These are phyloP conservation scores for Phytomonas sp. DNA, from an alignment of 208 protist genomes.

Conservation along the genomic window DNA sequence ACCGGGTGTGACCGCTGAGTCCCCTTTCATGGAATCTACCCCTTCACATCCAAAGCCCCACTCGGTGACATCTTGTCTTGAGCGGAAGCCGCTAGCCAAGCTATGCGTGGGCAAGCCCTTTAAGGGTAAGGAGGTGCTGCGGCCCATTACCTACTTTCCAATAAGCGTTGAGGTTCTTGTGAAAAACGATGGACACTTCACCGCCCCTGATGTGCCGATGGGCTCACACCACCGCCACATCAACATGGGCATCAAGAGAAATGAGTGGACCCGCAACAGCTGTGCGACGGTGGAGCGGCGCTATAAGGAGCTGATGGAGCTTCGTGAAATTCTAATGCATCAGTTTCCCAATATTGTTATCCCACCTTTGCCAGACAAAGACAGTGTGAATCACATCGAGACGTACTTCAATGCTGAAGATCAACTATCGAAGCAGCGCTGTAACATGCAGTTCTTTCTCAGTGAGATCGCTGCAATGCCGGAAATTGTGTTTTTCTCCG, in stretches of 20 bases:
- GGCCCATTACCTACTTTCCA: constrained; percentile 68
- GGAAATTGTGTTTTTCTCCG: constrained; percentile 69
- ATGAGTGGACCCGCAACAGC: constrained; percentile 42
- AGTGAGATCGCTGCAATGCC: constrained; percentile 56
- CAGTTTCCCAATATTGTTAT: constrained; percentile 73
- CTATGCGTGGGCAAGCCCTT: constrained; percentile 43
- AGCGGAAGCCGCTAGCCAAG: constrained; percentile 19
- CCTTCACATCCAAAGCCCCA: constrained; percentile 7
- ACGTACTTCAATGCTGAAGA: constrained; percentile 55
- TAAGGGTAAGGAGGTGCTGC: constrained; percentile 42
- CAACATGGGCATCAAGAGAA: constrained; percentile 35
- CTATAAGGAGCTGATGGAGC: constrained; percentile 72
- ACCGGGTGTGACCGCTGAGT: background rate
- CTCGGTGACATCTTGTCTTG: background rate
- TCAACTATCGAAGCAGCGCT: constrained; percentile 42
- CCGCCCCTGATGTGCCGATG: constrained; percentile 32
- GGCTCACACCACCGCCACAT: constrained; percentile 34
- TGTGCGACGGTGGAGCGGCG: constrained; percentile 53
- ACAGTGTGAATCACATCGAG: constrained; percentile 44
- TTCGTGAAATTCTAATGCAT: constrained; percentile 56
- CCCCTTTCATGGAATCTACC: constrained; percentile 13
- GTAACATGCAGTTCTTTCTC: constrained; percentile 62
- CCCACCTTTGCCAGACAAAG: constrained; percentile 74
- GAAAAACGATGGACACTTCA: constrained; percentile 30
- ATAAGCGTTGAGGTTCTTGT: constrained; percentile 44